Conservation (phyloP, 2,329 filamentous ascomycete species). For the Cladosporium oxysporum region DNA sequence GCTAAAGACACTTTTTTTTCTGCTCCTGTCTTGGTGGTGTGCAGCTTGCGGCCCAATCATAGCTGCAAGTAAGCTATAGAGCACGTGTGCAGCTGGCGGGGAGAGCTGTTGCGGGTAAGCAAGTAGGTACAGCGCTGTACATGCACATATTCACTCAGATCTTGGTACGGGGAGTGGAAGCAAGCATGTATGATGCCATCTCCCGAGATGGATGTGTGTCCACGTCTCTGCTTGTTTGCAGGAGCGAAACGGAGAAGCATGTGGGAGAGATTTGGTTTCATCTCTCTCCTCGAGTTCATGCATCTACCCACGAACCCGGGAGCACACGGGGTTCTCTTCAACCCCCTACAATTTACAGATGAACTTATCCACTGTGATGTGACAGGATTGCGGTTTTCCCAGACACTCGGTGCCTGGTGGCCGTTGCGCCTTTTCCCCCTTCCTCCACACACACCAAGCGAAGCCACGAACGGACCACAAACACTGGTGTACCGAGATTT, state of each 20-base stretch:
- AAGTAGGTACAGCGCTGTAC: neutral
- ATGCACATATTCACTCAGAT: neutral
- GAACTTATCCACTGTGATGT: neutral
- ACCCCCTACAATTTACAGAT: neutral
- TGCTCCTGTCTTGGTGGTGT: neutral
- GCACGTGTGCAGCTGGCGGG: neutral
- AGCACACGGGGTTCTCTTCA: neutral
- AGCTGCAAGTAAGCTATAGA: neutral
- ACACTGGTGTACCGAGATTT: constrained; percentile 14
- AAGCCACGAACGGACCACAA: neutral
- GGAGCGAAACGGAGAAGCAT: neutral
- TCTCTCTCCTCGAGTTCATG: neutral
- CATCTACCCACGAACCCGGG: neutral
- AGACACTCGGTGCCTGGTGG: neutral
- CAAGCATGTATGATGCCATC: constrained; percentile 2
- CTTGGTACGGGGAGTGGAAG: neutral
- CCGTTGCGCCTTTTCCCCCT: neutral
- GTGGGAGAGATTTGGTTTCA: neutral
- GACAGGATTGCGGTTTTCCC: neutral
- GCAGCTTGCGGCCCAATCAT: constrained; percentile 8
- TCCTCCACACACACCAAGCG: neutral
- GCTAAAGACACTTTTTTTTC: neutral
- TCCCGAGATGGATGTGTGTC: neutral
- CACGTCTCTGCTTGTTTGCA: neutral
- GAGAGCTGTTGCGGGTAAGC: constrained; percentile 9